Conservation (phyloP, 139 green algal species). For the Chlamydomonas applanata region DNA sequence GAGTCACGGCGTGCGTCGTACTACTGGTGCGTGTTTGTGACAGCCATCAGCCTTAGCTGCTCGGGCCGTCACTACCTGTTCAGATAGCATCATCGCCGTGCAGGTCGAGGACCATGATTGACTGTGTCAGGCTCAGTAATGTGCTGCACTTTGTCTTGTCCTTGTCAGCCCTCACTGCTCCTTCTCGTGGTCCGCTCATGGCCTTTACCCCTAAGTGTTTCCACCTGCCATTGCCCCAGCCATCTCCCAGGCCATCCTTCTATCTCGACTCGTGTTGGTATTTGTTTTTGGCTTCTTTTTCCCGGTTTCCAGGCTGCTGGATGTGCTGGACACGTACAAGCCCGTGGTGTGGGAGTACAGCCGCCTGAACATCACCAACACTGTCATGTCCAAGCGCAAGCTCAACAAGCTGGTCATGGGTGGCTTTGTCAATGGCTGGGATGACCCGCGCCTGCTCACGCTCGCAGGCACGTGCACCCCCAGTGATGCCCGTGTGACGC, state of each 20-base stretch:
- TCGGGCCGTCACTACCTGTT: neutral
- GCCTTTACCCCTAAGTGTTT: too few relatives aligned
- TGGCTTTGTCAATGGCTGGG: slow-evolving; percentile 87
- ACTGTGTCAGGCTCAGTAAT: too few relatives aligned
- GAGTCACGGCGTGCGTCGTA: slow-evolving; percentile 94
- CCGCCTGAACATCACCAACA: slow-evolving; percentile 96
- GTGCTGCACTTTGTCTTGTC: too few relatives aligned
- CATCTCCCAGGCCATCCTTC: too few relatives aligned
- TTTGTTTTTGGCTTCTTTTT: too few relatives aligned
- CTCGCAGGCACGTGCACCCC: slow-evolving; percentile 41
- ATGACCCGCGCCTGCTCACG: slow-evolving; percentile 93
- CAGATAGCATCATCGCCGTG: neutral
- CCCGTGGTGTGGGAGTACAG: slow-evolving; percentile 94
- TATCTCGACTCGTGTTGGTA: too few relatives aligned
- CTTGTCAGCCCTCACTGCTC: too few relatives aligned
- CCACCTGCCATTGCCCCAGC: too few relatives aligned
- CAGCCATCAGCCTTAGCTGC: neutral
- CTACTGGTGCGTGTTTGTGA: slow-evolving; percentile 89
- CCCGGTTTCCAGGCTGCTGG: slow-evolving; percentile 71
- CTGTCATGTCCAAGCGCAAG: slow-evolving; percentile 96
- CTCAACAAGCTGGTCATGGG: slow-evolving; percentile 89
- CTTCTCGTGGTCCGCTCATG: too few relatives aligned
- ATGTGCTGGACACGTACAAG: slow-evolving; percentile 93
- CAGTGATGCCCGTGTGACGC: neutral
- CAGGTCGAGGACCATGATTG: neutral